phyloP scores from a whole-genome alignment of 2,329 filamentous ascomycete species.

The Penicillium sp. region DNA sequence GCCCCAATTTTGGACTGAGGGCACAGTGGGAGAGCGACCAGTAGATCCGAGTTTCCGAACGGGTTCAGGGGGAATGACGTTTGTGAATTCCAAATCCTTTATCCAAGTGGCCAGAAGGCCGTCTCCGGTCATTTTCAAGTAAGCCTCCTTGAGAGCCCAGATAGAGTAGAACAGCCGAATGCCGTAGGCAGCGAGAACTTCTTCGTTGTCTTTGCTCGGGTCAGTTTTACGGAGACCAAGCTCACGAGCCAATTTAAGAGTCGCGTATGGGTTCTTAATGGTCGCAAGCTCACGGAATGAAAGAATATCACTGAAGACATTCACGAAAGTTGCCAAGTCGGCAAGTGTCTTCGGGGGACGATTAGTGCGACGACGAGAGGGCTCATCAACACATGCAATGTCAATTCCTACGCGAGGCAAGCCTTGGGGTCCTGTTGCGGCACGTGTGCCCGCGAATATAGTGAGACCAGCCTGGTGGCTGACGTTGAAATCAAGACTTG shows the following conservation, averaged over 20 bases:
- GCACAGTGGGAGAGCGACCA: neutral
- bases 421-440: constrained; percentile 8
- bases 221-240: constrained; percentile 15
- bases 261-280: constrained; percentile 50
- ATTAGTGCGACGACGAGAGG: constrained; percentile 12
- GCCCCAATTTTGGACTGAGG: constrained; percentile 32
- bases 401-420: constrained; percentile 57
- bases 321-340: constrained; percentile 58
- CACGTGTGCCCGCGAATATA: constrained; percentile 54
- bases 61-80: constrained; percentile 53
- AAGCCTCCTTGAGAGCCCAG: constrained; percentile 66
- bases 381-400: constrained; percentile 62
- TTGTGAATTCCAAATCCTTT: constrained; percentile 59
- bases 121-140: constrained; percentile 66
- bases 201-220: constrained; percentile 9
- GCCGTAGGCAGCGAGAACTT: constrained; percentile 51
- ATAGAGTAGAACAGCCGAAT: constrained; percentile 63
- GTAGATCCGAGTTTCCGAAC: neutral
- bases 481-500: constrained; percentile 61
- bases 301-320: constrained; percentile 62
- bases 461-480: constrained; percentile 65
- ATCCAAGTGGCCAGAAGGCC: constrained; percentile 63
- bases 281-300: constrained; percentile 54
- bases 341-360: constrained; percentile 47
- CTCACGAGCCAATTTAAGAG: constrained; percentile 13